phyloP scores from a whole-genome alignment of 768 basidiomycete species.

The Infundibulicybe gibba region DNA sequence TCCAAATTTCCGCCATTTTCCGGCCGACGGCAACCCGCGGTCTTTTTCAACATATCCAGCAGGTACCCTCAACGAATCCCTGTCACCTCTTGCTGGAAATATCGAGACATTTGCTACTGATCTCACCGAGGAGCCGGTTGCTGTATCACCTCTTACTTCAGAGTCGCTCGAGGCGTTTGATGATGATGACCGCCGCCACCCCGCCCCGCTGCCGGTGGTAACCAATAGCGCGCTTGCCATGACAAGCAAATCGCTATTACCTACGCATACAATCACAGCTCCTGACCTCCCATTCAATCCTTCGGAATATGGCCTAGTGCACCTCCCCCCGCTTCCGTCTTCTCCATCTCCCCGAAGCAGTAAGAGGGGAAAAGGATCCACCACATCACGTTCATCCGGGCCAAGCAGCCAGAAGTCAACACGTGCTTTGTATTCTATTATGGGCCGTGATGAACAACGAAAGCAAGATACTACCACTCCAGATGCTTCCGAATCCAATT shows the following conservation, averaged over 20 bases:
- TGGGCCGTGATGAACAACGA: no score
- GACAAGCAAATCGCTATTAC: slow-evolving; percentile 9
- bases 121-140: slow-evolving; percentile 7
- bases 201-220: background rate
- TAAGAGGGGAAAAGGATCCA: slow-evolving; percentile 12
- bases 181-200: background rate
- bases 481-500: background rate
- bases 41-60: slow-evolving; percentile 15
- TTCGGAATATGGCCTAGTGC: slow-evolving; percentile 38
- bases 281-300: slow-evolving; percentile 28
- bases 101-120: slow-evolving; percentile 9
- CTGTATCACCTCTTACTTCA: no score
- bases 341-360: slow-evolving; percentile 4
- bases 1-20: slow-evolving; percentile 30
- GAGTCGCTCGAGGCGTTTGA: no score
- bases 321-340: slow-evolving; percentile 30
- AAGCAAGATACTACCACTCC: no score
- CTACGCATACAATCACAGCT: slow-evolving; percentile 8
- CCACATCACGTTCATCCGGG: slow-evolving; percentile 7
- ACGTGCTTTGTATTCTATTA: no score
- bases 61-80: slow-evolving; percentile 3
- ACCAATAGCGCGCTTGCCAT: slow-evolving; percentile 5
- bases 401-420: no score
- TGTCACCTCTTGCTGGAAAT: background rate
- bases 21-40: slow-evolving; percentile 20